Evolutionary conservation across 192 early-diverging fungal genomes (phyloP).

Genomic region (Paraglomus brasilianum): DNA sequence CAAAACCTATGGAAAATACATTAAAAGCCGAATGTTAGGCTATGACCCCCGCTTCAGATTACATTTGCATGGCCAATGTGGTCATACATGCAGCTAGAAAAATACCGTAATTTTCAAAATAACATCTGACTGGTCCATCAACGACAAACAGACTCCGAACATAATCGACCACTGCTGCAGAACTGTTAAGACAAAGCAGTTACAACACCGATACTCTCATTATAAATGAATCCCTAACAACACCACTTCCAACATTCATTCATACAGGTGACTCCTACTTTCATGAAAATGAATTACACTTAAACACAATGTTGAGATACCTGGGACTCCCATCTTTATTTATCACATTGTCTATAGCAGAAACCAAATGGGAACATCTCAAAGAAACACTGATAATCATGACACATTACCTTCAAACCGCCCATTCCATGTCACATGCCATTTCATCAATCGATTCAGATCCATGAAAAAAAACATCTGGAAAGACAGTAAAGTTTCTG

Average conservation of each 20-base stretch:
- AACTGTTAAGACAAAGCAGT: too few relatives aligned
- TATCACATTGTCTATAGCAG: slow-evolving; percentile 3
- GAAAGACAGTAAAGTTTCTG: background rate
- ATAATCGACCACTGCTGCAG: too few relatives aligned
- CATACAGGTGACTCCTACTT: slow-evolving; percentile 7
- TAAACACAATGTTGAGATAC: background rate
- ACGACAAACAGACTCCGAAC: too few relatives aligned
- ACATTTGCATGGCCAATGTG: slow-evolving; percentile 9
- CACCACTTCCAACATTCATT: background rate
- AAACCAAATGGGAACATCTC: background rate
- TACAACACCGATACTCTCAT: too few relatives aligned
- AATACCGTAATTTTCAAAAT: slow-evolving; percentile 1
- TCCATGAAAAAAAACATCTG: background rate
- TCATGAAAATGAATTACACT: background rate
- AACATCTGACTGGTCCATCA: background rate
- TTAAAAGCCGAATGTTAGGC: slow-evolving; percentile 8
- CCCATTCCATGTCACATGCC: background rate
- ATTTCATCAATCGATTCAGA: background rate
- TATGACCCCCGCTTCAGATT: background rate
- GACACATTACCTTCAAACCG: slow-evolving; percentile 4
- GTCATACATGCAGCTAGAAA: background rate
- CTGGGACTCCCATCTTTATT: background rate
- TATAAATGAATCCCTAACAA: too few relatives aligned
- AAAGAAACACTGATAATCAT: slow-evolving; percentile 4
- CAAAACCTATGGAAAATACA: slow-evolving; percentile 16